A percentile compares a stretch with the other conserved stretches of the same genome.
These are phyloP conservation scores for Cadophora malorum DNA, from an alignment of 2,329 filamentous ascomycete genomes.

Conservation along the genomic window DNA sequence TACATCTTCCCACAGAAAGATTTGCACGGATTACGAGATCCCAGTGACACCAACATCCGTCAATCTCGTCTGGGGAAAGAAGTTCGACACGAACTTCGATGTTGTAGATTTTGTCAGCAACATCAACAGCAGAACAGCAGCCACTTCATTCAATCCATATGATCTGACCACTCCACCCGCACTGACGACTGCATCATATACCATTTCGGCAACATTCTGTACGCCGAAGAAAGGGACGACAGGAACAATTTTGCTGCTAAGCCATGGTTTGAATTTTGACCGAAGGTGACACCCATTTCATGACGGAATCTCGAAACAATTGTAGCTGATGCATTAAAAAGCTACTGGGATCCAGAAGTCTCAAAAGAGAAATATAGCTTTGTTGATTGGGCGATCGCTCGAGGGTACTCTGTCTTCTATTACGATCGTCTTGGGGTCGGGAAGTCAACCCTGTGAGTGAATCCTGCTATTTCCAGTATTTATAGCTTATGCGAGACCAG, in stretches of 20 bases:
- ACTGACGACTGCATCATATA: neutral
- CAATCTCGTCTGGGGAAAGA: constrained; percentile 12
- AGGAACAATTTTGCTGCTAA: neutral
- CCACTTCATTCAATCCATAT: constrained; percentile 4
- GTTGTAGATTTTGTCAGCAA: constrained; percentile 11
- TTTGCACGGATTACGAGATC: constrained; percentile 14
- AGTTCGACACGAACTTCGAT: constrained; percentile 10
- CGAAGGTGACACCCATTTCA: neutral
- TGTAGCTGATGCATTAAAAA: neutral
- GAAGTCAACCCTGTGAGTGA: constrained; percentile 2
- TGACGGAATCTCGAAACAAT: neutral
- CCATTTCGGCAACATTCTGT: neutral
- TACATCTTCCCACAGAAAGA: neutral
- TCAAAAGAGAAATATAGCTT: constrained; percentile 45
- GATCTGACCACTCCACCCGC: neutral
- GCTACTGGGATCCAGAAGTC: constrained; percentile 46
- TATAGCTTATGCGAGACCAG: neutral
- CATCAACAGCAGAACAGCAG: constrained; percentile 13
- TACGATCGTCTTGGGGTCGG: constrained; percentile 44
- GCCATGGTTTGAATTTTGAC: constrained; percentile 12
- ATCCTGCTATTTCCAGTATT: neutral
- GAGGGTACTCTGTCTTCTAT: constrained; percentile 46
- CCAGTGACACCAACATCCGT: constrained; percentile 11
- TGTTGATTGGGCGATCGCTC: constrained; percentile 42
- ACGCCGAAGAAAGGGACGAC: neutral